These are phyloP conservation scores for Podila epigama DNA, from an alignment of 192 early-diverging fungal genomes.

Conservation along the genomic window DNA sequence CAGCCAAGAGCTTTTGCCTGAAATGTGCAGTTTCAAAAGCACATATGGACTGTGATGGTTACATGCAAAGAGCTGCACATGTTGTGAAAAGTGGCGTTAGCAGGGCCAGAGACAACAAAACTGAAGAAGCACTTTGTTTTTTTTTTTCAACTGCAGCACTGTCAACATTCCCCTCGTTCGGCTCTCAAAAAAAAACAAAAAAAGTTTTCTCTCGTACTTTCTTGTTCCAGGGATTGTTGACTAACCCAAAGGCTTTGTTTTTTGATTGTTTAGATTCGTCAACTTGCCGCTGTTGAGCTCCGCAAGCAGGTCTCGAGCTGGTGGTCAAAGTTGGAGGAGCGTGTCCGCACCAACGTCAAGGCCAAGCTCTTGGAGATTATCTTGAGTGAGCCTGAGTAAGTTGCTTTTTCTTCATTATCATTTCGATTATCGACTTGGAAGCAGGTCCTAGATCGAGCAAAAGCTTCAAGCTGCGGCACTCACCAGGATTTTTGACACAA, in stretches of 20 bases:
- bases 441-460: no score
- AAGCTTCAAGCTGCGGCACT: no score
- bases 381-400: constrained; percentile 73
- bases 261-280: constrained; percentile 60
- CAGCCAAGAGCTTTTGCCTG: no score
- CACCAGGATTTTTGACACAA: neutral
- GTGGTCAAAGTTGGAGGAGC: constrained; percentile 73
- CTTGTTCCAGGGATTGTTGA: neutral
- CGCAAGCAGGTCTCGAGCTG: constrained; percentile 79
- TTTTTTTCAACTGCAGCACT: no score
- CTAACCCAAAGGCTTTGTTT: neutral
- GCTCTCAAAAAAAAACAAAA: neutral
- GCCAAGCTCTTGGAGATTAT: constrained; percentile 71
- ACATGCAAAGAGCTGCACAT: no score
- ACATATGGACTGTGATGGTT: no score
- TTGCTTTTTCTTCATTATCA: neutral
- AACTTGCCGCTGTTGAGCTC: constrained; percentile 88
- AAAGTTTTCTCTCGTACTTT: neutral
- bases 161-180: no score
- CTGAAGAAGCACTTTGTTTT: no score
- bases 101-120: no score
- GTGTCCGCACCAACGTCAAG: constrained; percentile 66
- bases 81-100: no score
- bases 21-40: no score
- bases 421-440: neutral